Evolutionary conservation across 306 rosid genomes (phyloP).

Genomic region (Arachis hypogaea): DNA sequence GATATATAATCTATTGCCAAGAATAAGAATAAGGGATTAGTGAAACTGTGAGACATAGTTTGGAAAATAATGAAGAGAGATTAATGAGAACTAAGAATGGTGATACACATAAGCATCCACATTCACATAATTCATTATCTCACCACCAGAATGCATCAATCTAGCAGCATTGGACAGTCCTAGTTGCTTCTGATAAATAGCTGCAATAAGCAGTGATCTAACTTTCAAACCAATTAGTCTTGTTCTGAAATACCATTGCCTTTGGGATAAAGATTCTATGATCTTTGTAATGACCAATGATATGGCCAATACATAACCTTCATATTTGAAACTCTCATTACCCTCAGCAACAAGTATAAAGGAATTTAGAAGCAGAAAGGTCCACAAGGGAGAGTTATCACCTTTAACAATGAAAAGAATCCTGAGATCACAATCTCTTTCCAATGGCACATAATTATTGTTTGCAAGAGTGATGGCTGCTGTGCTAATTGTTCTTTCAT

Average conservation of each 20-base stretch:
- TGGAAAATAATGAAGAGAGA: no score
- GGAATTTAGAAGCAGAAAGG: conserved; percentile 66
- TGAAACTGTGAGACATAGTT: no score
- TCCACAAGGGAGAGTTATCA: conserved; percentile 57
- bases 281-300: conserved; percentile 53
- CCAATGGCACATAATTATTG: conserved; percentile 57
- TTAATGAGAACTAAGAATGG: no score
- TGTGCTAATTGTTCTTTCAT: conserved; percentile 25
- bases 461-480: conserved; percentile 53
- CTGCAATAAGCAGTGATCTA: conserved; percentile 63
- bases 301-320: conserved; percentile 56
- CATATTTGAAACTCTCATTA: conserved; percentile 55
- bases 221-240: conserved; percentile 62
- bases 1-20: no score
- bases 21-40: no score
- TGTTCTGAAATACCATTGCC: conserved; percentile 73
- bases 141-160: conserved; percentile 66
- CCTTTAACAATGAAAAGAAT: conserved; percentile 59
- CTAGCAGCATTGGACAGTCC: conserved; percentile 59
- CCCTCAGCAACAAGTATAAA: conserved; percentile 73
- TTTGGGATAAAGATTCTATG: conserved; percentile 64
- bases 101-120: conserved; percentile 53
- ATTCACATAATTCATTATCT: conserved; percentile 71
- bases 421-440: conserved; percentile 63
- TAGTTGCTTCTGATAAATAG: conserved; percentile 64